A percentile compares a stretch with the other conserved stretches of the same genome.
phyloP scores from a whole-genome alignment of 768 basidiomycete genomes.

The Baorangia bicolor region DNA sequence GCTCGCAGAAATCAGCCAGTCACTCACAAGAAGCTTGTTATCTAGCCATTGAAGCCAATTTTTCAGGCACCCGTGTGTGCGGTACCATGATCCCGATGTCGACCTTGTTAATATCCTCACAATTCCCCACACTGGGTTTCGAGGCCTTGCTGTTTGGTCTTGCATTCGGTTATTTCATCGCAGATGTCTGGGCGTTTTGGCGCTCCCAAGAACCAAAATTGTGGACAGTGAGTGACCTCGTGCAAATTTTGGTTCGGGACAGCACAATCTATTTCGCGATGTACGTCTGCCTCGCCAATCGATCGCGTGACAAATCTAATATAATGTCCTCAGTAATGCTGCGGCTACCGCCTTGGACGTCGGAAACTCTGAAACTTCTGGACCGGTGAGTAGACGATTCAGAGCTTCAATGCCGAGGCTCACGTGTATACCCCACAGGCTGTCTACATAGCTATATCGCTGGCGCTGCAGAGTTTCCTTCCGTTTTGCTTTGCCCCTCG shows the following conservation, averaged over 20 bases:
- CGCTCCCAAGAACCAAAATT: background rate
- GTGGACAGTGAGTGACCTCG: slow-evolving; percentile 4
- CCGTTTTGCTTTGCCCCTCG: slow-evolving; percentile 18
- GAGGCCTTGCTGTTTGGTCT: slow-evolving; percentile 17
- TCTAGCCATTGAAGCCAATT: background rate
- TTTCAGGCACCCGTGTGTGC: slow-evolving; percentile 1
- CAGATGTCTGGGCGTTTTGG: slow-evolving; percentile 5
- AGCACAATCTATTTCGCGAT: slow-evolving; percentile 21
- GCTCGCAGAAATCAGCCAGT: background rate
- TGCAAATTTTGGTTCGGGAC: slow-evolving; percentile 18
- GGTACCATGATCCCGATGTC: background rate
- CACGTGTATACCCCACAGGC: background rate
- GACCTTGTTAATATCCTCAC: background rate
- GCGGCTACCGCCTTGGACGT: slow-evolving; percentile 3
- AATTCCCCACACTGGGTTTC: slow-evolving; percentile 13
- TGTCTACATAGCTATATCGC: slow-evolving; percentile 9
- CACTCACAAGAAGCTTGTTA: background rate
- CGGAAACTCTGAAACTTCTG: background rate
- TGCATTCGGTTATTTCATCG: slow-evolving; percentile 10
- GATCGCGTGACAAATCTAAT: background rate
- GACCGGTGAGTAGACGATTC: background rate
- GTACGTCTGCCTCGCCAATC: slow-evolving; percentile 1
- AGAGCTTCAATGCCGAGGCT: background rate
- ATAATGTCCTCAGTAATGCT: background rate
- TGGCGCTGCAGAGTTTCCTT: slow-evolving; percentile 17